Base-by-base conservation (phyloP, 2,329 filamentous ascomycete genomes). In the Penicillium sp. region DNA sequence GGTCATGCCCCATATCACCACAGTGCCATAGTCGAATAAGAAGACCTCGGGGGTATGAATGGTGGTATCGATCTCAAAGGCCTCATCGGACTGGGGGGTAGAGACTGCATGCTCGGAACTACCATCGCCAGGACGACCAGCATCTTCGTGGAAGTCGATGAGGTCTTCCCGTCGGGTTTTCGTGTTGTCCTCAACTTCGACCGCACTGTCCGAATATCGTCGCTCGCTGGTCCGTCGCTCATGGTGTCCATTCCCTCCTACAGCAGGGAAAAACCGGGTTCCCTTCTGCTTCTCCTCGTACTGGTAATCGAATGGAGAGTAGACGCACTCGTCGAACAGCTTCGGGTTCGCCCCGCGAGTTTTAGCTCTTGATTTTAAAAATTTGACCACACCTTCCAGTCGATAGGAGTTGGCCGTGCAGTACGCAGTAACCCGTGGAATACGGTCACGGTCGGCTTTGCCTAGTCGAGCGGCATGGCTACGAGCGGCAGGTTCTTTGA, bases 1-100 rank as follows among this genome's bases (percentile, higher is more conserved):
- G 0, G 91, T 89, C 95, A 99, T 98, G 68, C 95, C 95, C 95
- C 95, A 99, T 74, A 98, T 93, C 14, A 99, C 95, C 5, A 97
- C 92, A 2, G 97, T 96, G 61, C 95, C 95, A 73, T 99, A 99
- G 73, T 97, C 92, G 72, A 98, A 99, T 13, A 99, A 83, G 75
- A 99, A 99, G 2, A 97, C 85, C 76, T 99, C 95, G 0, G 95
- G 93, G 0, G 91, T 96, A 76, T 97, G 92, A 3, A 98, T 89
- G 52, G 89, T 85, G 2, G 86, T 96, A 73, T 97, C 93, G 64
- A 97, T 91, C 73, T 96, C 91, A 5, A 86, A 83, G 16, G 84
- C 70, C 43, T 72, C 68, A 65, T 70, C 80, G 35, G 69, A 46
- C 60, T 69, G 57, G 53, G 68, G 35, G 67, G 55, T 64, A 28